phyloP scores from a whole-genome alignment of 108 stramenopile species.

The Nitzschia palea region DNA sequence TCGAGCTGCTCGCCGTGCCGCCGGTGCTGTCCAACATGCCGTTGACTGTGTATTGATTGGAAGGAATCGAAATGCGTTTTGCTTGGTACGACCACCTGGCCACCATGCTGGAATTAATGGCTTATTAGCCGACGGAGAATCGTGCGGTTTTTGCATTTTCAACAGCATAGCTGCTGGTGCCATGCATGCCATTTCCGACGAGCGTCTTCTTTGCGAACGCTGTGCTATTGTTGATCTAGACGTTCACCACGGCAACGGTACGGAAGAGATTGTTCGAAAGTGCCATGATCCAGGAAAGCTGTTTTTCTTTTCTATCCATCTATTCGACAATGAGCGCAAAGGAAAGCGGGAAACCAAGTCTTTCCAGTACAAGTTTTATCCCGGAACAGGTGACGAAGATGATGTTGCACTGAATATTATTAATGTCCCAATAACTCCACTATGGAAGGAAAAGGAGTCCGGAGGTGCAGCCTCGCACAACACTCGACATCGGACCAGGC shows the following conservation, averaged over 20 bases:
- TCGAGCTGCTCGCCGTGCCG: slow-evolving; percentile 86
- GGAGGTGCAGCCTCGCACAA: slow-evolving; percentile 37
- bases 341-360: slow-evolving; percentile 42
- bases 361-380: slow-evolving; percentile 91
- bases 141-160: slow-evolving; percentile 98
- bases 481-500: slow-evolving; percentile 49
- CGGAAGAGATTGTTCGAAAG: slow-evolving; percentile 93
- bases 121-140: slow-evolving; percentile 88
- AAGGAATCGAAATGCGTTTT: slow-evolving; percentile 92
- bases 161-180: slow-evolving; percentile 97
- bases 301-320: slow-evolving; percentile 93
- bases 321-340: slow-evolving; percentile 86
- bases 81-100: slow-evolving; percentile 96
- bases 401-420: slow-evolving; percentile 92
- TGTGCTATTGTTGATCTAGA: slow-evolving; percentile 98
- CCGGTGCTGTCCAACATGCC: slow-evolving; percentile 92
- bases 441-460: slow-evolving; percentile 78
- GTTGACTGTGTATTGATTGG: slow-evolving; percentile 90
- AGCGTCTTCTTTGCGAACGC: slow-evolving; percentile 73
- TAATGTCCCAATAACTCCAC: slow-evolving; percentile 91
- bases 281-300: slow-evolving; percentile 86
- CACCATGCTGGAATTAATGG: slow-evolving; percentile 96
- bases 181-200: slow-evolving; percentile 92
- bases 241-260: slow-evolving; percentile 98
- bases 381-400: slow-evolving; percentile 91